These are phyloP conservation scores for Hippophae gyantsensis DNA, from an alignment of 306 rosid genomes.

Conservation along the genomic window DNA sequence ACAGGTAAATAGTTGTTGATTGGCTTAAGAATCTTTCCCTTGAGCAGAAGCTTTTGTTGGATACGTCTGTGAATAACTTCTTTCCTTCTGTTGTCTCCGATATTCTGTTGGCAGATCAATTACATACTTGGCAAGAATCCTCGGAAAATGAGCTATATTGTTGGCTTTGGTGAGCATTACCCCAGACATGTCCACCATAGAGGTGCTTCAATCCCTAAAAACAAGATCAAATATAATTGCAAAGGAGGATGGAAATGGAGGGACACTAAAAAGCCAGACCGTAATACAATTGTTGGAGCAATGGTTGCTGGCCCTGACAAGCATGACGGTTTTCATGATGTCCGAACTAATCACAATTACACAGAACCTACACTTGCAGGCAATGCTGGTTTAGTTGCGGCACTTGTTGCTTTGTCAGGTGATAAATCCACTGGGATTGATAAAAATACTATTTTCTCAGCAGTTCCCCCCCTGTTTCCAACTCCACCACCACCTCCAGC, in stretches of 20 bases:
- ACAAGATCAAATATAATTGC: slow-evolving; percentile 75
- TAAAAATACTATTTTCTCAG: slow-evolving; percentile 84
- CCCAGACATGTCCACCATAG: slow-evolving; percentile 93
- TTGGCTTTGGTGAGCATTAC: slow-evolving; percentile 76
- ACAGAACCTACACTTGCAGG: slow-evolving; percentile 96
- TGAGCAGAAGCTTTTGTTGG: background rate
- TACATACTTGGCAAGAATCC: slow-evolving; percentile 93
- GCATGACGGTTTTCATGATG: slow-evolving; percentile 84
- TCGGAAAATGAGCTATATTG: slow-evolving; percentile 75
- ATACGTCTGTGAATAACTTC: background rate
- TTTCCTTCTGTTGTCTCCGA: background rate
- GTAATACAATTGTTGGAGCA: slow-evolving; percentile 74
- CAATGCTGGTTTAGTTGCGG: slow-evolving; percentile 89
- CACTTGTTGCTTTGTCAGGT: slow-evolving; percentile 82
- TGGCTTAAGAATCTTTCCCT: background rate
- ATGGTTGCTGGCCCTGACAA: slow-evolving; percentile 97
- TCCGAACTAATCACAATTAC: slow-evolving; percentile 80
- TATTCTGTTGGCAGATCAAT: slow-evolving; percentile 50
- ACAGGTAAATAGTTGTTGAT: slow-evolving; percentile 39
- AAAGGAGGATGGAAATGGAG: slow-evolving; percentile 99
- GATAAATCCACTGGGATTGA: slow-evolving; percentile 55
- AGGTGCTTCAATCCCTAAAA: slow-evolving; percentile 90
- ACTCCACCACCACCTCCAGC: slow-evolving; percentile 99
- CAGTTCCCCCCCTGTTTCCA: slow-evolving; percentile 96
- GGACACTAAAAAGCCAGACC: slow-evolving; percentile 67